These are phyloP conservation scores for Apophysomyces variabilis DNA, from an alignment of 371 early-diverging fungal genomes.

Conservation along the genomic window DNA sequence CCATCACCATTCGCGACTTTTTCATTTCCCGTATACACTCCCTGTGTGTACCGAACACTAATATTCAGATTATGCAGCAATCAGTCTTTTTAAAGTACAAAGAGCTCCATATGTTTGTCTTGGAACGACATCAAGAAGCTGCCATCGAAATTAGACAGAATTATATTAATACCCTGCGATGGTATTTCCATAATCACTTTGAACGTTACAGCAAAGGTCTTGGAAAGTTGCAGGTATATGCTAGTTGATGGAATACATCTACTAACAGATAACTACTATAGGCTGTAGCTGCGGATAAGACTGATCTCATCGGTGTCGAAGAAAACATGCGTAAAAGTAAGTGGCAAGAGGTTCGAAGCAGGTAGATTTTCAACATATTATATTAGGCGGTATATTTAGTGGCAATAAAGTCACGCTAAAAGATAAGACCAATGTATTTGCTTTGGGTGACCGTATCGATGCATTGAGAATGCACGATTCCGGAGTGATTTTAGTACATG, in stretches of 20 bases:
- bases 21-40: slow-evolving; percentile 82
- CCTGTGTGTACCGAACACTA: slow-evolving; percentile 86
- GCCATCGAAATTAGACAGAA: slow-evolving; percentile 84
- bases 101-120: slow-evolving; percentile 83
- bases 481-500: slow-evolving; percentile 79
- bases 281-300: slow-evolving; percentile 77
- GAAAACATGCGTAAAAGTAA: slow-evolving; percentile 69
- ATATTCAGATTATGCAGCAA: slow-evolving; percentile 90
- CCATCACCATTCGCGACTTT: slow-evolving; percentile 85
- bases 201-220: slow-evolving; percentile 83
- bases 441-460: slow-evolving; percentile 74
- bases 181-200: slow-evolving; percentile 88
- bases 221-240: slow-evolving; percentile 68
- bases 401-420: slow-evolving; percentile 57
- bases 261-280: slow-evolving; percentile 23
- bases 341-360: slow-evolving; percentile 13
- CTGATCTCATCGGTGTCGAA: slow-evolving; percentile 84
- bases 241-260: neutral
- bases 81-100: slow-evolving; percentile 88
- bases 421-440: slow-evolving; percentile 79
- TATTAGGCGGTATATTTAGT: slow-evolving; percentile 61
- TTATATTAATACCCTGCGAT: slow-evolving; percentile 81
- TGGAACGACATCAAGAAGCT: slow-evolving; percentile 88
- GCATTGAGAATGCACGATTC: slow-evolving; percentile 73
- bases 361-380: neutral